Conservation (phyloP, 2,329 filamentous ascomycete species). For the Sphaerulina musiva region DNA sequence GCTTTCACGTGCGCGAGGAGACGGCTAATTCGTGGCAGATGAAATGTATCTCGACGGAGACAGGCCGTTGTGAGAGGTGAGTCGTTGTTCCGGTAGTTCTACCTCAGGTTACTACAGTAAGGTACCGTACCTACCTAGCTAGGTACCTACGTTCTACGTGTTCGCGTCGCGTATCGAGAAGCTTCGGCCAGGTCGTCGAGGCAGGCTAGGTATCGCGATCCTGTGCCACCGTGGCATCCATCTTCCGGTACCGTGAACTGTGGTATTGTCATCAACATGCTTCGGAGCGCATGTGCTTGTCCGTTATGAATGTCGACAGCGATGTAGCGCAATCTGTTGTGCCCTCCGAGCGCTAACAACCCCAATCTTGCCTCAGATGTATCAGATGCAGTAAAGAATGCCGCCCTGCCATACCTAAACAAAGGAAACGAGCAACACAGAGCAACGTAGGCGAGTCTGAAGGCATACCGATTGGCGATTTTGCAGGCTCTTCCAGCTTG, state of each 20-base stretch:
- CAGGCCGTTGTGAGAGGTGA: slow-evolving; percentile 24
- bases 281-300: not conserved
- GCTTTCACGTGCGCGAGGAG: not conserved
- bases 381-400: slow-evolving; percentile 26
- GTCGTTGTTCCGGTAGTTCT: slow-evolving; percentile 2
- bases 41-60: slow-evolving; percentile 18
- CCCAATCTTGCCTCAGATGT: slow-evolving; percentile 18
- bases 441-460: slow-evolving; percentile 19
- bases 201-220: not conserved
- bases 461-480: slow-evolving; percentile 20
- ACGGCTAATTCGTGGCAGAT: slow-evolving; percentile 1
- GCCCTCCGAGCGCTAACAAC: slow-evolving; percentile 11
- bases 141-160: not conserved
- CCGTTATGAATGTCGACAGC: not conserved
- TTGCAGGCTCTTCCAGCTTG: slow-evolving; percentile 13
- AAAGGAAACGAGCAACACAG: slow-evolving; percentile 24
- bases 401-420: slow-evolving; percentile 24
- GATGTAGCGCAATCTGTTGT: not conserved
- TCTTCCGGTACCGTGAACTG: too few relatives aligned
- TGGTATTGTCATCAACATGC: not conserved
- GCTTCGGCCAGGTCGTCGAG: not conserved
- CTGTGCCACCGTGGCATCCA: not conserved
- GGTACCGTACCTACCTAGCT: too few relatives aligned
- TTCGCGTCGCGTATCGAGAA: not conserved
- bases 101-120: not conserved